Percentiles rank a stretch among this genome's conserved stretches.
Conservation (phyloP, 805 yeast species). For the Barnettozyma vustinii region DNA sequence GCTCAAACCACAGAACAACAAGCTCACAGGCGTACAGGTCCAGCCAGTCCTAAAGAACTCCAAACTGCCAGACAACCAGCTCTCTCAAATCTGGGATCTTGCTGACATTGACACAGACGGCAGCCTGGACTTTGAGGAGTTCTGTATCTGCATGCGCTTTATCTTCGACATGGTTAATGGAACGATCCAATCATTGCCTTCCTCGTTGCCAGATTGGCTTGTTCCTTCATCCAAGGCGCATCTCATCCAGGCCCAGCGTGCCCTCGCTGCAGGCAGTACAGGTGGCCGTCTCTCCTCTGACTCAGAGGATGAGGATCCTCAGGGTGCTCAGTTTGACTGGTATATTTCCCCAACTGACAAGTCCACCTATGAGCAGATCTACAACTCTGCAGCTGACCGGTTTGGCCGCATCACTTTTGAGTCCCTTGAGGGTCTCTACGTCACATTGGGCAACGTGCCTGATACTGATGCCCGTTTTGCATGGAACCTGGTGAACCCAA, state of each 20-base stretch:
- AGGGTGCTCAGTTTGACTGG: slow-evolving; percentile 68
- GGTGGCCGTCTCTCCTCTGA: slow-evolving; percentile 36
- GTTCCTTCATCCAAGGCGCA: slow-evolving; percentile 87
- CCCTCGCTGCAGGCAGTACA: slow-evolving; percentile 27
- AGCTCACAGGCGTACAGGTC: slow-evolving; percentile 79
- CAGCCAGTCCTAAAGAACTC: slow-evolving; percentile 86
- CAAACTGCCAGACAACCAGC: slow-evolving; percentile 67
- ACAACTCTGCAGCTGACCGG: slow-evolving; percentile 66
- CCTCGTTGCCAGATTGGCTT: slow-evolving; percentile 81
- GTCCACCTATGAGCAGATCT: slow-evolving; percentile 70
- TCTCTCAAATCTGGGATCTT: slow-evolving; percentile 84
- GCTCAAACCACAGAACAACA: slow-evolving; percentile 72
- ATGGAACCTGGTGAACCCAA: slow-evolving; percentile 94
- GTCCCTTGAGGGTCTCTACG: slow-evolving; percentile 62
- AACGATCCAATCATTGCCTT: slow-evolving; percentile 54
- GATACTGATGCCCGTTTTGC: slow-evolving; percentile 81
- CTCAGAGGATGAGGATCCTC: slow-evolving; percentile 48
- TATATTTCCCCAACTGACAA: slow-evolving; percentile 89
- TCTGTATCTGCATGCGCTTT: slow-evolving; percentile 94
- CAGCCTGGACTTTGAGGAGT: slow-evolving; percentile 90
- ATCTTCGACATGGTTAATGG: slow-evolving; percentile 90
- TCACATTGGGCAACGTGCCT: slow-evolving; percentile 67
- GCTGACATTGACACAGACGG: slow-evolving; percentile 94
- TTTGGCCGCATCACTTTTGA: slow-evolving; percentile 78
- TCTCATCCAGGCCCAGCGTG: slow-evolving; percentile 76